Evolutionary conservation across 192 early-diverging fungal genomes (phyloP), one percentile per base, ranked within the genome.

Genomic region (Bifiguratus adelaidae): DNA sequence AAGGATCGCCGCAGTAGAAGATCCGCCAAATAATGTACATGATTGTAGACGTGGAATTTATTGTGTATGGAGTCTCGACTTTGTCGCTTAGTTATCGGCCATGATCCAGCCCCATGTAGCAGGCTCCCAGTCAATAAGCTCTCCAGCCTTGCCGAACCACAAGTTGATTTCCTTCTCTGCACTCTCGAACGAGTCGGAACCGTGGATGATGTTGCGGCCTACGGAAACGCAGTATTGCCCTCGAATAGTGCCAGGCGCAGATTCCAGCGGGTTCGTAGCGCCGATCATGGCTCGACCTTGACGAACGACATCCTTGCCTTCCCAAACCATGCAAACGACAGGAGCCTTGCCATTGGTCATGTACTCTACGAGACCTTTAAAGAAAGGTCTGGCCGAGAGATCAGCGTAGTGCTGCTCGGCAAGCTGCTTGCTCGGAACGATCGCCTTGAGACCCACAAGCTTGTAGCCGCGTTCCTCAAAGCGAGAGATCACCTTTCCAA

Each of bases 401-500:
- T 95, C 91, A 32, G 67, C 85, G 52, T 93, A 93, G 69, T 95
- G 90, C 65, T 85, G 67, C 68, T 90, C 82, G 63, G 84, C 86
- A 36, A 86, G 63, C 4, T 50, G 59, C 43, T 60, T 61, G 54
- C 65, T 62, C 7, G 85, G 84, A 47, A 69, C 73, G 48, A 81
- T 43, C 36, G 82, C 70, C 76, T 91, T 88, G 47, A 93, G 73
- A 28, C 73, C 91, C 30, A 91, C 78, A 16, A 93, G 80, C 71
- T 92, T 92, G 81, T 89, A 93, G 18, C 91, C 91, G 60, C 82
- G 79, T 44, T 69, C 70, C 73, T 94, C 88, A 65, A 92, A 94
- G 24, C 92, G 82, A 27, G 54, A 52, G 56, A 93, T 86, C 44
- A 95, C 74, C 60, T 93, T 84, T 60, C 83, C 81, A 45, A 93